Percentiles rank a stretch among this genome's conserved stretches.
These are phyloP conservation scores for Candida quercuum DNA, from an alignment of 805 yeast species.

Conservation along the genomic window DNA sequence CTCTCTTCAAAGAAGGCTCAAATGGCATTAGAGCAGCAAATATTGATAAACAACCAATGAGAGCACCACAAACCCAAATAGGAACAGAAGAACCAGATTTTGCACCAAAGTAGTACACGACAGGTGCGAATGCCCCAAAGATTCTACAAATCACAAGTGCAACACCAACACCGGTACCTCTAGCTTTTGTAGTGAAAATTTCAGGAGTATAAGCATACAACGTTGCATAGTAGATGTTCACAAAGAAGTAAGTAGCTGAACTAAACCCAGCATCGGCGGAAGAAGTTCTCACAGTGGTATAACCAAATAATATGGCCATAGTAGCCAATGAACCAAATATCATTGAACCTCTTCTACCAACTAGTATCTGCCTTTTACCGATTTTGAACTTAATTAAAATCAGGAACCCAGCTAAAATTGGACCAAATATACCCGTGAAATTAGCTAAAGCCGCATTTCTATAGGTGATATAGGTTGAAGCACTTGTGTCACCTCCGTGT, in stretches of 20 bases:
- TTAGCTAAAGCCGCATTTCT: constrained; percentile 43
- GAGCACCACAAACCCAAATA: constrained; percentile 55
- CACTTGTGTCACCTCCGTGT: constrained; percentile 42
- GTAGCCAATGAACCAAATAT: constrained; percentile 44
- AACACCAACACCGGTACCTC: constrained; percentile 58
- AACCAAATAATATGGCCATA: constrained; percentile 55
- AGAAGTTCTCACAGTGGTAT: constrained; percentile 54
- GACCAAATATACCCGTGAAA: constrained; percentile 42
- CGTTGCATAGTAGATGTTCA: constrained; percentile 50
- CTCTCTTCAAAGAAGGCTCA: constrained; percentile 39
- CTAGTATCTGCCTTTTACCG: constrained; percentile 8
- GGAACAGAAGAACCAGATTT: constrained; percentile 49
- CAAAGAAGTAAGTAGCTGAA: constrained; percentile 42
- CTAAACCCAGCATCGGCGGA: constrained; percentile 45
- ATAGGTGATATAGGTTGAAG: constrained; percentile 36
- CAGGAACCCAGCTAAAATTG: constrained; percentile 38
- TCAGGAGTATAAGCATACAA: constrained; percentile 66
- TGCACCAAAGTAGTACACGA: constrained; percentile 43
- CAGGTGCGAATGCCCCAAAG: constrained; percentile 53
- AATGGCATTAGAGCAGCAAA: constrained; percentile 42
- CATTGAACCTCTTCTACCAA: constrained; percentile 58
- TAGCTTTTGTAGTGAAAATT: constrained; percentile 44
- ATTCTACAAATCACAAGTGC: constrained; percentile 50
- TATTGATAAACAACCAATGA: constrained; percentile 43
- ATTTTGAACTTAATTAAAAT: constrained; percentile 13